These are phyloP conservation scores for Carallia brachiata DNA, from an alignment of 345 rosid genomes.

Conservation along the genomic window DNA sequence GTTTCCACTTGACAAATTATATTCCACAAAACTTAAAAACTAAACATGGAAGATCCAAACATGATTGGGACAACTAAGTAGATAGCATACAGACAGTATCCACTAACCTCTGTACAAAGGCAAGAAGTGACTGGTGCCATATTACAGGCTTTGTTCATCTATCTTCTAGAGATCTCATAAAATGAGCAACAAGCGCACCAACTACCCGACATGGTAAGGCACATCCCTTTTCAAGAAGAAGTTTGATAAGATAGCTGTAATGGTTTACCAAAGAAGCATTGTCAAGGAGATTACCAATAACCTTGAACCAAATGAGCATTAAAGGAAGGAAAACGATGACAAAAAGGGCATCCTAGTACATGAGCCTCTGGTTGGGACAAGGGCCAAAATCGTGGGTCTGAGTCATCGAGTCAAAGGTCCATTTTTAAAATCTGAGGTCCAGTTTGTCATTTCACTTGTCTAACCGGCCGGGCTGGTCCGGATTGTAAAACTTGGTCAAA, in stretches of 20 bases:
- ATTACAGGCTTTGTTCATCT: slow-evolving; percentile 87
- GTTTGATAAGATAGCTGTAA: slow-evolving; percentile 85
- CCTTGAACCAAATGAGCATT: slow-evolving; percentile 4
- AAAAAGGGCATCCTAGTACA: background rate
- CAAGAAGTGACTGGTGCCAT: slow-evolving; percentile 95
- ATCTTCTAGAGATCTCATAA: slow-evolving; percentile 74
- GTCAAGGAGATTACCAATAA: slow-evolving; percentile 4
- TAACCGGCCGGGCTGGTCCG: too few species aligned
- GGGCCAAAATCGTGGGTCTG: too few species aligned
- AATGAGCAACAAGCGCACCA: slow-evolving; percentile 77
- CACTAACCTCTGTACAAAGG: slow-evolving; percentile 70
- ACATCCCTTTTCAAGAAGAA: slow-evolving; percentile 85
- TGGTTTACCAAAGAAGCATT: background rate
- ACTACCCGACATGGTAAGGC: slow-evolving; percentile 79
- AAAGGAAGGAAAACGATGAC: background rate
- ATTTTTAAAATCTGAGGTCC: too few species aligned
- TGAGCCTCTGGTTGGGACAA: too few species aligned
- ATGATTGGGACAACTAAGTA: too few species aligned
- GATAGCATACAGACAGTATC: too few species aligned
- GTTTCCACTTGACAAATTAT: too few species aligned
- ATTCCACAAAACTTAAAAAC: too few species aligned
- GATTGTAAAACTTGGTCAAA: too few species aligned
- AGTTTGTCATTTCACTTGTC: too few species aligned
- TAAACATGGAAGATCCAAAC: too few species aligned
- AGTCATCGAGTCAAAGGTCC: too few species aligned